Base-by-base conservation (phyloP, 257 asterid species). In the Forsythia suspensa region DNA sequence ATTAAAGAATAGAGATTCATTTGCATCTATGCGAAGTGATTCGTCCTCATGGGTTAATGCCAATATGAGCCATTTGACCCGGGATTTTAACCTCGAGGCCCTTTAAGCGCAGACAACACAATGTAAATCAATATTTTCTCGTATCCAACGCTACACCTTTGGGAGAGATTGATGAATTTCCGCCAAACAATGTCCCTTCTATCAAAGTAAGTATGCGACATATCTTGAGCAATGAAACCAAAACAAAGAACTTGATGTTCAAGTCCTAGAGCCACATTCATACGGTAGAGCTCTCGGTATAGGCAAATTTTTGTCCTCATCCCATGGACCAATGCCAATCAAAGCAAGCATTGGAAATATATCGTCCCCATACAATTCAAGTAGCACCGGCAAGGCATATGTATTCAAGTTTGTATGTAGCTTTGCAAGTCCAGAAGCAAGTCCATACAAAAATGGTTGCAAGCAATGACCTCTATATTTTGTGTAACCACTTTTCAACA, bases 101-200 rank as follows among this genome's bases (percentile, higher is more conserved):
- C 86, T 92, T 93, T 78, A 92, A 84, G n/a, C n/a, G 82, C 78
- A 74, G 82, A 92, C 87, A 84, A 81, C 83, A 71, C 96, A 89
- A 71, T 80, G 78, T 48, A 81, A 46, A 81, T 82, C 75, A 84
- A 74, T 69, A 40, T 81, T 70, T 77, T 90, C 90, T 77, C n/a
- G 77, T 74, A 79, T 86, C 86, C 77, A 82, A 85, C 76, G 40
- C 57, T 42, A 77, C 69, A 77, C 82, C 89, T 44, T 91, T 89
- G 43, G 72, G 76, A 34, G 85, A 79, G 71, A 78, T 34, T n/a
- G 88, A 76, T 66, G 84, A 66, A 73, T 74, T 80, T 44, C 66
- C 92, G 79, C 98, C 97, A 93, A 84, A 91, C 98, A 82, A 95
- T 87, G 79, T 93, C 81, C 99, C 99, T 83, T 92, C 99, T 79